Evolutionary conservation across 495 filamentous ascomycete genomes (phyloP).

Genomic region (Xylaria acuta): DNA sequence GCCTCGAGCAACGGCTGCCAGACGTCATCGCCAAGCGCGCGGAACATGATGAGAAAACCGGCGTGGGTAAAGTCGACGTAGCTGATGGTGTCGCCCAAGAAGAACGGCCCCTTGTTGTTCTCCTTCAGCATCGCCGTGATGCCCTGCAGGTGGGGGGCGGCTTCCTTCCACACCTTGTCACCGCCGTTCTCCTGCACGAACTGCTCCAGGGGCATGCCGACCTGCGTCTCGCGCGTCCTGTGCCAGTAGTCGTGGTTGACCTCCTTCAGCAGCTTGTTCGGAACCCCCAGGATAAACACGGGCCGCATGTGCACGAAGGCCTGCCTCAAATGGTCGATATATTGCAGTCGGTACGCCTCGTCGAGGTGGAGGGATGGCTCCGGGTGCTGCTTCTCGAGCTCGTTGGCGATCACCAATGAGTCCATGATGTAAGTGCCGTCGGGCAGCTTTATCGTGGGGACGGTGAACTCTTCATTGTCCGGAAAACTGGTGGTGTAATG

Average conservation of each 20-base stretch:
- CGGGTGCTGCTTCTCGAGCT: constrained; percentile 60
- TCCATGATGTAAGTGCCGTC: constrained; percentile 65
- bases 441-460: constrained; percentile 59
- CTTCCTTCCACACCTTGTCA: constrained; percentile 44
- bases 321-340: constrained; percentile 35
- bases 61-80: constrained; percentile 55
- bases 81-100: constrained; percentile 43
- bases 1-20: constrained; percentile 42
- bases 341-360: constrained; percentile 30
- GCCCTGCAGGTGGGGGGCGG: constrained; percentile 43
- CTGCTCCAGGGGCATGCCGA: constrained; percentile 55
- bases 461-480: constrained; percentile 51
- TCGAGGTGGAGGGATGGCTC: constrained; percentile 56
- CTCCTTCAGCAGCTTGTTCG: constrained; percentile 47
- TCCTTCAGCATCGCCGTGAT: constrained; percentile 58
- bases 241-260: constrained; percentile 53
- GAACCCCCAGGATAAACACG: constrained; percentile 45
- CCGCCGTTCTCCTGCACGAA: constrained; percentile 47
- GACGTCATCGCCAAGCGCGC: constrained; percentile 40
- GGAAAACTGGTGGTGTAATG: constrained; percentile 47
- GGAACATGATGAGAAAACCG: constrained; percentile 44
- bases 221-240: constrained; percentile 42
- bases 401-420: constrained; percentile 55
- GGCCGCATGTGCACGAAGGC: constrained; percentile 32
- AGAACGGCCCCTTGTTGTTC: constrained; percentile 56